Conservation (phyloP, 2,329 filamentous ascomycete species). For the Zelopaecilomyces penicillatus region DNA sequence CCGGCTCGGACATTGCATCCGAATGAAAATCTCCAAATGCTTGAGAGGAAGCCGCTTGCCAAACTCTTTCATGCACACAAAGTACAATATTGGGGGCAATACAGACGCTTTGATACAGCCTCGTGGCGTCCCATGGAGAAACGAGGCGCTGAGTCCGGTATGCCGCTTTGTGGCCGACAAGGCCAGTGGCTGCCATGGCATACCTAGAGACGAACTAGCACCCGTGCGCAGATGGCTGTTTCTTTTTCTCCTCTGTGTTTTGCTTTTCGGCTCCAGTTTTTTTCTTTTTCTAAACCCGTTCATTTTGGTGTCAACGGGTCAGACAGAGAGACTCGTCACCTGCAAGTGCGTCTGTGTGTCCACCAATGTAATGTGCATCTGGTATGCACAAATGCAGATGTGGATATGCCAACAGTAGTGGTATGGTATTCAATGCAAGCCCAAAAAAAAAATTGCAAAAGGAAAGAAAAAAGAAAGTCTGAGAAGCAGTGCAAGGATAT, state of each 20-base stretch:
- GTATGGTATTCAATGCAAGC: constrained; percentile 1
- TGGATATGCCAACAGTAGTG: background rate
- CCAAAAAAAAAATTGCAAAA: background rate
- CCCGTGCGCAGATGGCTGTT: background rate
- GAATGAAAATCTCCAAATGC: too few species aligned
- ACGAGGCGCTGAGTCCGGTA: background rate
- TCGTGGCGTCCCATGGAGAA: background rate
- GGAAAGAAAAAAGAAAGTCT: background rate
- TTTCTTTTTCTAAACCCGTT: too few species aligned
- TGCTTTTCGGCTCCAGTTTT: too few species aligned
- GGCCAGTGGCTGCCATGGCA: background rate
- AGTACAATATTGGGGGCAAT: too few species aligned
- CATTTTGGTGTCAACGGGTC: too few species aligned
- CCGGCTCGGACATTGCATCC: too few species aligned
- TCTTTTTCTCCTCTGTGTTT: background rate
- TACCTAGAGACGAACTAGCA: background rate
- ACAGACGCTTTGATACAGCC: background rate
- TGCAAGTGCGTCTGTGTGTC: background rate
- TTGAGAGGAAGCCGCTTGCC: too few species aligned
- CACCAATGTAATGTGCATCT: constrained; percentile 4
- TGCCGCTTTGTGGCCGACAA: background rate
- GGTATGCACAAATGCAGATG: constrained; percentile 5
- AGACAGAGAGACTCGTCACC: constrained; percentile 1
- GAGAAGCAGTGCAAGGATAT: background rate
- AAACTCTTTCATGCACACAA: too few species aligned